These are phyloP conservation scores for Leccinum subgranulosum DNA, from an alignment of 768 basidiomycete species.

Conservation along the genomic window DNA sequence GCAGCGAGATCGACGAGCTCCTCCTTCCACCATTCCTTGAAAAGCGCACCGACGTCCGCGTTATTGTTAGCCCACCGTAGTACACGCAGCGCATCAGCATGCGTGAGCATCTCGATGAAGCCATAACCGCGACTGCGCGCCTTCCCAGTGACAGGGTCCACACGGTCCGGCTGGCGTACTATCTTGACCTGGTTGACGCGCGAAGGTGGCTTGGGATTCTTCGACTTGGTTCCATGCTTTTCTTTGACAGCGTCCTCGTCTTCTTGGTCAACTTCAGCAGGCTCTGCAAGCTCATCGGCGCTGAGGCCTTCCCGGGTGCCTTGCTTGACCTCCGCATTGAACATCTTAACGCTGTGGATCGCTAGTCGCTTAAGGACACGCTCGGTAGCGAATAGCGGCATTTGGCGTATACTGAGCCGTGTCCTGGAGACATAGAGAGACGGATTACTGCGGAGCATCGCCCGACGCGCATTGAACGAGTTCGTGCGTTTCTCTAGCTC, in stretches of 20 bases:
- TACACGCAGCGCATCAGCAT: slow-evolving; percentile 87
- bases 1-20: slow-evolving; percentile 62
- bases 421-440: slow-evolving; percentile 93
- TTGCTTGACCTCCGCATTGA: slow-evolving; percentile 72
- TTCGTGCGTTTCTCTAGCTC: slow-evolving; percentile 84
- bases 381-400: slow-evolving; percentile 89
- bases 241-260: slow-evolving; percentile 28
- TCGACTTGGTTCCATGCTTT: slow-evolving; percentile 22
- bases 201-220: slow-evolving; percentile 32
- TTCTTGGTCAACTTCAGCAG: slow-evolving; percentile 27
- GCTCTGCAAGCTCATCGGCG: slow-evolving; percentile 66
- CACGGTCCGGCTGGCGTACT: slow-evolving; percentile 83
- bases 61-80: slow-evolving; percentile 96
- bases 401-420: slow-evolving; percentile 88
- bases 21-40: slow-evolving; percentile 83
- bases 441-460: slow-evolving; percentile 86
- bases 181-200: slow-evolving; percentile 90
- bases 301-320: slow-evolving; percentile 59
- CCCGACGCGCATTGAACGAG: slow-evolving; percentile 82
- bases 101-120: slow-evolving; percentile 85
- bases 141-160: slow-evolving; percentile 83
- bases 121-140: slow-evolving; percentile 93
- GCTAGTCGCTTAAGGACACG: slow-evolving; percentile 86
- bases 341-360: slow-evolving; percentile 72
- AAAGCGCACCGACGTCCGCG: slow-evolving; percentile 55